Base-by-base conservation (phyloP, 495 filamentous ascomycete genomes). In the Platismatia glauca region DNA sequence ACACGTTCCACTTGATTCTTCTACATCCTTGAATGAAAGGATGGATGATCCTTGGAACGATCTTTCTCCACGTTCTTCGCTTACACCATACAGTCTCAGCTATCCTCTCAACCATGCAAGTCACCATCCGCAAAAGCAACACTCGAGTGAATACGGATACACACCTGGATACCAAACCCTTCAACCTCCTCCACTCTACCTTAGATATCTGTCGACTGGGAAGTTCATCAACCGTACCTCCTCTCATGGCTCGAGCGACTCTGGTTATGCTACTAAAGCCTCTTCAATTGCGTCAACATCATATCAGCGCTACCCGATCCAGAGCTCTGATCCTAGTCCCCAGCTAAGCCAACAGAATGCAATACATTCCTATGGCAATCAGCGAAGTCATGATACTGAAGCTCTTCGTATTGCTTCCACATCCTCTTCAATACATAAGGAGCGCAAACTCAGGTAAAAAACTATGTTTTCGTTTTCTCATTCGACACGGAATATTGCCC, bases 401-500 rank as follows among this genome's bases (percentile, higher is more conserved):
- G 43, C 24, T 12, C 3, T 38, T 44, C 16, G 18, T n/a, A 37
- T 18, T 48, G 18, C 46, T 64, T 33, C 33, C 33, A 11, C 22
- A 43, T 34, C 41, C 0, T 46, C 43, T 55, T 61, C 60, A 12
- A 24, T 22, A 24, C 43, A 46, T 7, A 24, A 50, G 12, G 46
- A 50, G 24, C 22, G 22, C 13, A 55, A 9, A 15, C n/a, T 29
- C 11, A 50, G 46, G 46, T 50, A 29, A 52, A 11, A 64, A 59
- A 61, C 74, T 72, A 59, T 73, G 12, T 59, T 41, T 63, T n/a
- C 18, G 3, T 20, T 4, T 33, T 1, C 7, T 3, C n/a, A n/a
- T n/a, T 24, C n/a, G 8, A 22, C 5, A 46, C 22, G 24, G 29
- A 4, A 27, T 4, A 11, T 4, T 11, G 6, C 27, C 22, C 3